phyloP scores from a whole-genome alignment of 2,329 filamentous ascomycete genomes.

The Calonectria fujianensis region DNA sequence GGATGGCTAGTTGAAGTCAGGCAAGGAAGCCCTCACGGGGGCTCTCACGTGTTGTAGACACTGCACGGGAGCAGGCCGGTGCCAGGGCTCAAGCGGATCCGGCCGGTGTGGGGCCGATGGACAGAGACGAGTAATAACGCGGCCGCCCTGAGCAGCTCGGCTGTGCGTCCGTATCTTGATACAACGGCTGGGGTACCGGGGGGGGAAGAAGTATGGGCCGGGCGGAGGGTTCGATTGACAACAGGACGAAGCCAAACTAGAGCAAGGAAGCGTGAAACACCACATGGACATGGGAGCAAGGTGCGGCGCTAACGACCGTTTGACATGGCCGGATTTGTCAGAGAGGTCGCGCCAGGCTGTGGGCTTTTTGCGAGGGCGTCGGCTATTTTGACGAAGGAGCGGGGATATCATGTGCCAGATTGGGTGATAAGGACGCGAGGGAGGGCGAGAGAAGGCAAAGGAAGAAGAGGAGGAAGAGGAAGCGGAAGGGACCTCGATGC shows the following conservation, averaged over 20 bases:
- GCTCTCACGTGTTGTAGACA: constrained; percentile 22
- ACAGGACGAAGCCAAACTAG: constrained; percentile 32
- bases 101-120: constrained; percentile 24
- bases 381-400: constrained; percentile 25
- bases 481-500: constrained; percentile 26
- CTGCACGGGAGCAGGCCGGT: constrained; percentile 12
- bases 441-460: neutral
- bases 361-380: constrained; percentile 12
- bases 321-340: constrained; percentile 36
- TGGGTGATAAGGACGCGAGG: constrained; percentile 11
- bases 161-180: constrained; percentile 37
- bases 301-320: constrained; percentile 54
- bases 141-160: constrained; percentile 33
- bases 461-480: neutral
- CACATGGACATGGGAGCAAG: constrained; percentile 46
- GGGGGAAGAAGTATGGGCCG: constrained; percentile 25
- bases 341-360: constrained; percentile 25
- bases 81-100: constrained; percentile 25
- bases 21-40: constrained; percentile 3
- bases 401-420: constrained; percentile 29
- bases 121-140: constrained; percentile 24
- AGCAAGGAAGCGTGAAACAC: constrained; percentile 46
- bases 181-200: constrained; percentile 34
- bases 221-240: constrained; percentile 43
- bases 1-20: constrained; percentile 13